These are phyloP conservation scores for Candida frijolesensis DNA, from an alignment of 1,139 yeast genomes.

Conservation along the genomic window DNA sequence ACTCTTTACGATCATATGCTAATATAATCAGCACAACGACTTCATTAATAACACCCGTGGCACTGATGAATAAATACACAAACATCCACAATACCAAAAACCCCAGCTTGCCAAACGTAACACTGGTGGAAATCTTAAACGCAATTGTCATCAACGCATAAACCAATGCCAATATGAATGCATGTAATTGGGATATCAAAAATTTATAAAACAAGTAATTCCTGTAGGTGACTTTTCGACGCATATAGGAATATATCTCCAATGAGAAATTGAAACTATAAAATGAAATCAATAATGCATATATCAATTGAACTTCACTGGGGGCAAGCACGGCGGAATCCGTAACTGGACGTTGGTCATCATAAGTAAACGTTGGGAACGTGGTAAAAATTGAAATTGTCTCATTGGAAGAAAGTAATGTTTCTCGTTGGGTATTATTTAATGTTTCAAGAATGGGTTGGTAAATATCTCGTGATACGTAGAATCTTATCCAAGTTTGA, in stretches of 20 bases:
- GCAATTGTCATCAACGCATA: slow-evolving; percentile 63
- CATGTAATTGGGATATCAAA: slow-evolving; percentile 47
- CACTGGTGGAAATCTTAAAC: slow-evolving; percentile 54
- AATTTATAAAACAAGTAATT: slow-evolving; percentile 54
- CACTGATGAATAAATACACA: slow-evolving; percentile 58
- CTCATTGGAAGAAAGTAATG: slow-evolving; percentile 18
- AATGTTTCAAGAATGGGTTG: slow-evolving; percentile 20
- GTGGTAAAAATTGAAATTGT: slow-evolving; percentile 23
- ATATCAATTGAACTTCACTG: slow-evolving; percentile 35
- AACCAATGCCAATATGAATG: slow-evolving; percentile 54
- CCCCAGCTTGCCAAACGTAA: slow-evolving; percentile 58
- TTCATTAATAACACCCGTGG: slow-evolving; percentile 68
- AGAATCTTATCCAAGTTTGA: slow-evolving; percentile 22
- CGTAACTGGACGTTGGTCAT: slow-evolving; percentile 25
- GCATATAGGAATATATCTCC: slow-evolving; percentile 26
- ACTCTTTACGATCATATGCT: slow-evolving; percentile 44
- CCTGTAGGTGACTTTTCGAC: slow-evolving; percentile 35
- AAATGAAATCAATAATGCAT: slow-evolving; percentile 36
- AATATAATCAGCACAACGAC: slow-evolving; percentile 51
- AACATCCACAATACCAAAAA: slow-evolving; percentile 54
- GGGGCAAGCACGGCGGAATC: slow-evolving; percentile 33
- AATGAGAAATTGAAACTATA: slow-evolving; percentile 33
- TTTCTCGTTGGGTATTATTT: slow-evolving; percentile 16
- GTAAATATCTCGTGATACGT: slow-evolving; percentile 26
- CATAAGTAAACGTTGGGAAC: slow-evolving; percentile 23